These are phyloP conservation scores for Pseudopyricularia javanii DNA, from an alignment of 2,329 filamentous ascomycete species.

Conservation along the genomic window DNA sequence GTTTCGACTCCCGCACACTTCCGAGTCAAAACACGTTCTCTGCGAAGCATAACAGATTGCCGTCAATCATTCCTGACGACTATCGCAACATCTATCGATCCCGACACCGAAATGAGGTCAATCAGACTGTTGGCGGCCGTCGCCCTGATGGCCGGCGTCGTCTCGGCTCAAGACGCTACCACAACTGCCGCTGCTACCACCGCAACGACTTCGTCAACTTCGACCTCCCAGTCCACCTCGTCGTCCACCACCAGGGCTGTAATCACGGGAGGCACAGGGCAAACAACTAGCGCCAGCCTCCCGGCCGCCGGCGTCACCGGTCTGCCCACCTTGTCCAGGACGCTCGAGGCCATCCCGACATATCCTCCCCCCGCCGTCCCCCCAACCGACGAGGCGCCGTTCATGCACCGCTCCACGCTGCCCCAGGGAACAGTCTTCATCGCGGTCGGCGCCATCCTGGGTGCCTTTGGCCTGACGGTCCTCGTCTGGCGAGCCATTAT, in stretches of 20 bases:
- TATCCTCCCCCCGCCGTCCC: conserved; percentile 69
- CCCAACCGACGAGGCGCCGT: conserved; percentile 73
- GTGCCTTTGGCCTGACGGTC: conserved; percentile 68
- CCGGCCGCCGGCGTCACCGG: background rate
- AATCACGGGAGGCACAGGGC: background rate
- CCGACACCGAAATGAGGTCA: background rate
- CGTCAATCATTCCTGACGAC: too few species aligned
- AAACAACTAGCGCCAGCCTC: background rate
- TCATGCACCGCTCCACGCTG: conserved; percentile 74
- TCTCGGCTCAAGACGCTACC: background rate
- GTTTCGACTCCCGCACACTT: background rate
- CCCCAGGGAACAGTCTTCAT: conserved; percentile 97
- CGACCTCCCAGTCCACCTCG: background rate
- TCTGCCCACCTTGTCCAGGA: conserved; percentile 29
- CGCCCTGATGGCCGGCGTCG: background rate
- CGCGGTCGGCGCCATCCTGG: conserved; percentile 77
- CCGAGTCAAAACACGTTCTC: background rate
- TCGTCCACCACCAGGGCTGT: background rate
- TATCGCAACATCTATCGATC: too few species aligned
- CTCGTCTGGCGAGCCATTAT: conserved; percentile 80
- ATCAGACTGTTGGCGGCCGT: background rate
- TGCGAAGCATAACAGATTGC: background rate
- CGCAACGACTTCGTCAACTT: too few species aligned
- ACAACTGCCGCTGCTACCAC: background rate
- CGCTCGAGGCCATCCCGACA: conserved; percentile 27